A percentile compares a stretch with the other conserved stretches of the same genome.
These are phyloP conservation scores for Arctium minus DNA, from an alignment of 129 eudicot species.

Conservation along the genomic window DNA sequence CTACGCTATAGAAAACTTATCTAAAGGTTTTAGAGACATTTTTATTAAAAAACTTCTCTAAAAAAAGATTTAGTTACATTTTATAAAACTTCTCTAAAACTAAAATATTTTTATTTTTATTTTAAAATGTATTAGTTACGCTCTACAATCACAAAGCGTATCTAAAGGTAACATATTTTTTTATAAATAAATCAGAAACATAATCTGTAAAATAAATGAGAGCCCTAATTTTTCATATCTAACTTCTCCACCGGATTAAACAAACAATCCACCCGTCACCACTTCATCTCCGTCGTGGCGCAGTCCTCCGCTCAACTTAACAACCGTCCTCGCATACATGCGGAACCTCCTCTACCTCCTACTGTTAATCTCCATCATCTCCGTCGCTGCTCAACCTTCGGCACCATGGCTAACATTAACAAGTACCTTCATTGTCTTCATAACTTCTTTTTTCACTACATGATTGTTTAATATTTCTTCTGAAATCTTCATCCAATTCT, in stretches of 20 bases:
- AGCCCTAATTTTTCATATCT: no score
- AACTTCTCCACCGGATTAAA: not conserved
- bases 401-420: constrained; percentile 27
- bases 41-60: no score
- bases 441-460: not conserved
- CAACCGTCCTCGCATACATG: not conserved
- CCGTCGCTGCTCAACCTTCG: constrained; percentile 17
- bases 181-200: no score
- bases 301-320: not conserved
- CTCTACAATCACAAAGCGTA: no score
- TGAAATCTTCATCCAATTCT: not conserved
- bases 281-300: not conserved
- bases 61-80: no score
- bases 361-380: constrained; percentile 5
- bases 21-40: no score
- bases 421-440: not conserved
- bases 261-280: not conserved
- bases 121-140: no score
- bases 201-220: no score
- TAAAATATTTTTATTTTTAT: no score
- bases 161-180: no score
- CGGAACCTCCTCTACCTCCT: constrained; percentile 20
- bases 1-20: no score
- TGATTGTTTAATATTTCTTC: not conserved
- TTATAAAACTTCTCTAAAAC: no score